A percentile compares a stretch with the other conserved stretches of the same genome.
phyloP scores from a whole-genome alignment of 176 grass and related monocot species.

The Leersia perrieri region DNA sequence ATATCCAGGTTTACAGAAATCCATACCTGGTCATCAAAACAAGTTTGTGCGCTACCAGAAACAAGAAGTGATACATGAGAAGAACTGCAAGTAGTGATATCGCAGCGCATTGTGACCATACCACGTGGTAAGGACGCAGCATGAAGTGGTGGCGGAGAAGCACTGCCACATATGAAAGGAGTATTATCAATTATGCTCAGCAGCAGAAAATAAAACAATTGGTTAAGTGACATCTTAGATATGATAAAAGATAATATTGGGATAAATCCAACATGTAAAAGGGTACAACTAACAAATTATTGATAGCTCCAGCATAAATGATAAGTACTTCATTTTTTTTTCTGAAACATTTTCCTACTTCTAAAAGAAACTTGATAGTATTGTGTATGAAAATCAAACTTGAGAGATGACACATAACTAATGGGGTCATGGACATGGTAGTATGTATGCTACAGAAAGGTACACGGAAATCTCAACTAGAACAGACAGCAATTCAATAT shows the following conservation, averaged over 20 bases:
- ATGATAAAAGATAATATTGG: not conserved
- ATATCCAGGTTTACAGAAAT: constrained; percentile 16
- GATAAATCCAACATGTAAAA: constrained; percentile 2
- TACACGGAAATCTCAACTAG: constrained; percentile 9
- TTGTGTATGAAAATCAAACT: not conserved
- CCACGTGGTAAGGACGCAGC: constrained; percentile 85
- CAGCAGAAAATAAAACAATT: constrained; percentile 19
- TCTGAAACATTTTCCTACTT: not conserved
- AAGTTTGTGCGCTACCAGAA: constrained; percentile 97
- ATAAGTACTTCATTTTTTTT: not conserved
- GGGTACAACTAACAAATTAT: constrained; percentile 7
- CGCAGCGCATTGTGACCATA: constrained; percentile 97
- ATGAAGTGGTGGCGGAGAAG: constrained; percentile 82
- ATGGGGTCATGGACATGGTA: not conserved
- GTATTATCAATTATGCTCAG: not conserved
- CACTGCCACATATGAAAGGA: constrained; percentile 52
- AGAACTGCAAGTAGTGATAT: constrained; percentile 80
- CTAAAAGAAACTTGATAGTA: not conserved
- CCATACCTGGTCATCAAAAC: constrained; percentile 92
- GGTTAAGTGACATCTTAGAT: constrained; percentile 1
- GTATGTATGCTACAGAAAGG: not conserved
- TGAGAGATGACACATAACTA: not conserved
- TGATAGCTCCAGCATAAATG: constrained; percentile 8
- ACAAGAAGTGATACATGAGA: constrained; percentile 93
- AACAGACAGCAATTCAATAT: constrained; percentile 19